These are phyloP conservation scores for Aspergillus pseudoterreus DNA, from an alignment of 2,329 filamentous ascomycete species.

Conservation along the genomic window DNA sequence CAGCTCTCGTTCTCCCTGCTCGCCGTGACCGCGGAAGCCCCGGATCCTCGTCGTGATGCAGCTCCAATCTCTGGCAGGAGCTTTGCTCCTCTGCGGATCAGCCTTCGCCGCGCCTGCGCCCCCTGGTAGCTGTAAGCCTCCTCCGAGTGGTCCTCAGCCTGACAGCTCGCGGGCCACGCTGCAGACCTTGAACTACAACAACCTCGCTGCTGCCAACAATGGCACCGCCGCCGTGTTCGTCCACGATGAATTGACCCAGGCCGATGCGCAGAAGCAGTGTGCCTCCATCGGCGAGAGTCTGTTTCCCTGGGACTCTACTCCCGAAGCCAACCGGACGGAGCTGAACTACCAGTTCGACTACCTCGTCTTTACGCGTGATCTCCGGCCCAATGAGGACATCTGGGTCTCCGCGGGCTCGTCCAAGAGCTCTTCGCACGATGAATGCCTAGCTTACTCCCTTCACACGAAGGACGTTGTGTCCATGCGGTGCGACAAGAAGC, in stretches of 20 bases:
- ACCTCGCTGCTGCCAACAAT: slow-evolving; percentile 21
- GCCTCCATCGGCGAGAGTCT: slow-evolving; percentile 21
- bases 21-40: neutral
- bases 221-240: slow-evolving; percentile 21
- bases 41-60: slow-evolving; percentile 8
- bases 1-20: neutral
- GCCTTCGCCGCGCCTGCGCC: slow-evolving; percentile 13
- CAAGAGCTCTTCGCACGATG: neutral
- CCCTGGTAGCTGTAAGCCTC: slow-evolving; percentile 1
- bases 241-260: slow-evolving; percentile 9
- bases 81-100: slow-evolving; percentile 9
- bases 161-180: slow-evolving; percentile 15
- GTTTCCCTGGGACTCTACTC: slow-evolving; percentile 9
- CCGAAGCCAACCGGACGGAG: slow-evolving; percentile 13
- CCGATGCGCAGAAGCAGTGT: slow-evolving; percentile 14
- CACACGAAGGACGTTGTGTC: slow-evolving; percentile 6
- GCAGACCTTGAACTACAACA: slow-evolving; percentile 23
- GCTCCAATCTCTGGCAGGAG: slow-evolving; percentile 6
- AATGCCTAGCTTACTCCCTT: slow-evolving; percentile 18
- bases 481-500: slow-evolving; percentile 11
- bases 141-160: neutral
- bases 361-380: slow-evolving; percentile 13
- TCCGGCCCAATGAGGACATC: slow-evolving; percentile 9
- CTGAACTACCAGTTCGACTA: slow-evolving; percentile 23
- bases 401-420: slow-evolving; percentile 12